Evolutionary conservation across 352 stramenopile species (phyloP), one percentile per base, ranked within the genome.

Genomic region (Peronospora farinosa): DNA sequence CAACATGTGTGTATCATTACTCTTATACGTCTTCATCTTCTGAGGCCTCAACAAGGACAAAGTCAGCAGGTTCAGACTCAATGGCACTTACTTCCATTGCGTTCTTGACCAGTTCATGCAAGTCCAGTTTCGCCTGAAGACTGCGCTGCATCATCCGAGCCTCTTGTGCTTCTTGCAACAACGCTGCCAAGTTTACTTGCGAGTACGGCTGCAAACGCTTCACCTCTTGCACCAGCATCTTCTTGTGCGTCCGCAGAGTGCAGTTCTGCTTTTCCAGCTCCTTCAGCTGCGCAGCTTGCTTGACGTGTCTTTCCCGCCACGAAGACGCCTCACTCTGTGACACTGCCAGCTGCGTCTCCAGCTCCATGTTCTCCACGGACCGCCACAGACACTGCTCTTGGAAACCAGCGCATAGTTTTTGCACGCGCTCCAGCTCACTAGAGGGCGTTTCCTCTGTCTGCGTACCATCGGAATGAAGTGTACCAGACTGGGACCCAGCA

Each of bases 331-430:
- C 57, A n/a, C 62, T 9, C 19, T 67, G 58, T 13, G 54, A 52
- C 46, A 50, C 57, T 51, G 63, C 57, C 16, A 71, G 43, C 7
- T 73, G 66, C 40, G 69, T 65, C 48, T 86, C 68, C 28, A 78
- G 75, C 52, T 88, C 74, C 11, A 69, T 67, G 23, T 72, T 69
- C 49, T 88, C 74, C 17, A 88, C 74, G 3, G 75, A 84, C 23
- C 70, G 68, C 77, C 74, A 88, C n/a, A 88, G 51, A 67, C 76
- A 84, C 58, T 88, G 74, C 48, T 88, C 67, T 53, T 88, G 77
- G 48, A 88, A 86, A n/a, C 63, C 63, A 12, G 72, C 75, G 27
- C 76, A 85, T 31, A 86, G 51, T 49, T 56, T 57, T 47, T 74
- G 60, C 33, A 72, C 52, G 1, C 66, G 65, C 44, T 86, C 57